phyloP scores from a whole-genome alignment of 2,329 filamentous ascomycete genomes.

The Grosmannia clavigera region DNA sequence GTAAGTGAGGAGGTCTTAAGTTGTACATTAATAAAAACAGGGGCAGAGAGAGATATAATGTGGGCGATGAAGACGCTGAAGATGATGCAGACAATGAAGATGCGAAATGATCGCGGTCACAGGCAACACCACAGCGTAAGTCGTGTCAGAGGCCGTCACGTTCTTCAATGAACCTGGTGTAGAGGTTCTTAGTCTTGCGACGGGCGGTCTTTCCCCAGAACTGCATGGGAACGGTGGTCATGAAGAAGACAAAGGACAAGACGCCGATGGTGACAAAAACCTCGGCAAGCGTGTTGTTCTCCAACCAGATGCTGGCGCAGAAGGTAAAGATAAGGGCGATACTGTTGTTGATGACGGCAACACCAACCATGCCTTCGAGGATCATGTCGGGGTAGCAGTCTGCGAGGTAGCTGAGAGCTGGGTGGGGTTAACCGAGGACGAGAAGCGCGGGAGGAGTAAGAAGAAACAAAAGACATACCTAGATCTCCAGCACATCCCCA shows the following conservation, averaged over 20 bases:
- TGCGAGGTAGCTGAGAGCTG: constrained; percentile 4
- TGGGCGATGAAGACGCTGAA: background rate
- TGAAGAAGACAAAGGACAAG: constrained; percentile 1
- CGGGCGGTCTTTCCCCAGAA: constrained; percentile 1
- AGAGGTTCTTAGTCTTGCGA: constrained; percentile 1
- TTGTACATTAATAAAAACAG: background rate
- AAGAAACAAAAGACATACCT: background rate
- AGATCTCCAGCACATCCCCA: constrained; percentile 4
- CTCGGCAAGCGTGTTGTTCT: background rate
- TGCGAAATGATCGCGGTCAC: too few species aligned
- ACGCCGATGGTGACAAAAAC: constrained; percentile 3
- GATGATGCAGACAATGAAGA: background rate
- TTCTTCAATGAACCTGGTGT: background rate
- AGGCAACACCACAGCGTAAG: background rate
- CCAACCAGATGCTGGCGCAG: constrained; percentile 2
- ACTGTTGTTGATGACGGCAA: constrained; percentile 5
- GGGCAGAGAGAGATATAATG: background rate
- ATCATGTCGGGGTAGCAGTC: constrained; percentile 6
- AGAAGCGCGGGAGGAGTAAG: background rate
- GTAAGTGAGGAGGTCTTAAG: background rate
- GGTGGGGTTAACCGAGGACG: too few species aligned
- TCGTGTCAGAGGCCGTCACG: constrained; percentile 10
- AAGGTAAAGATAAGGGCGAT: constrained; percentile 4
- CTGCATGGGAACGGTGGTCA: constrained; percentile 4
- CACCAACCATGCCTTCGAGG: constrained; percentile 3